Percentiles rank a stretch among this genome's conserved stretches.
These are phyloP conservation scores for Yamadazyma jaroonii DNA, from an alignment of 1,139 yeast species.

Conservation along the genomic window DNA sequence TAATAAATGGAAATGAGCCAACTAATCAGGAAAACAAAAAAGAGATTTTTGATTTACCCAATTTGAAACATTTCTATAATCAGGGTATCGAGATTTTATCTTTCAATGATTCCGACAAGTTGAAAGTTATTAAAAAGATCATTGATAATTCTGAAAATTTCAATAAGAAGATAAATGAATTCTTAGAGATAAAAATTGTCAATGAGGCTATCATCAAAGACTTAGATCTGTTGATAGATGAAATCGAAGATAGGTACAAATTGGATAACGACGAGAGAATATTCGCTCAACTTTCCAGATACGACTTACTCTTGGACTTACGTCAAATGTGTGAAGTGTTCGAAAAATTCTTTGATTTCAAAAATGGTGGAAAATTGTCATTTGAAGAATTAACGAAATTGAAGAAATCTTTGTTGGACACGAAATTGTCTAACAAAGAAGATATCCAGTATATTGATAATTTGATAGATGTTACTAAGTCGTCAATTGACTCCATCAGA, in stretches of 20 bases:
- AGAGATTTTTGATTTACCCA: constrained; percentile 35
- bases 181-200: constrained; percentile 13
- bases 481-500: not conserved
- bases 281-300: constrained; percentile 12
- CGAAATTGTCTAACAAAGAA: constrained; percentile 21
- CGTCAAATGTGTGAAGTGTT: constrained; percentile 13
- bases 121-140: constrained; percentile 24
- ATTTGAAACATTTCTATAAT: constrained; percentile 33
- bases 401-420: constrained; percentile 21
- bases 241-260: constrained; percentile 13
- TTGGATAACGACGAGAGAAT: constrained; percentile 11
- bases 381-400: constrained; percentile 26
- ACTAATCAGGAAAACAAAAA: constrained; percentile 28
- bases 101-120: constrained; percentile 21
- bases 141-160: constrained; percentile 28
- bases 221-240: constrained; percentile 14
- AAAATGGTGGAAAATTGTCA: constrained; percentile 1
- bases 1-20: constrained; percentile 43
- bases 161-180: constrained; percentile 25
- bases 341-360: constrained; percentile 11
- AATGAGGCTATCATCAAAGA: constrained; percentile 7
- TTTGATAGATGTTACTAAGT: constrained; percentile 3
- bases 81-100: constrained; percentile 41
- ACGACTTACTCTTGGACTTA: constrained; percentile 13
- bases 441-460: constrained; percentile 13